phyloP scores from a whole-genome alignment of 257 asterid species.

The Voacanga thouarsii region DNA sequence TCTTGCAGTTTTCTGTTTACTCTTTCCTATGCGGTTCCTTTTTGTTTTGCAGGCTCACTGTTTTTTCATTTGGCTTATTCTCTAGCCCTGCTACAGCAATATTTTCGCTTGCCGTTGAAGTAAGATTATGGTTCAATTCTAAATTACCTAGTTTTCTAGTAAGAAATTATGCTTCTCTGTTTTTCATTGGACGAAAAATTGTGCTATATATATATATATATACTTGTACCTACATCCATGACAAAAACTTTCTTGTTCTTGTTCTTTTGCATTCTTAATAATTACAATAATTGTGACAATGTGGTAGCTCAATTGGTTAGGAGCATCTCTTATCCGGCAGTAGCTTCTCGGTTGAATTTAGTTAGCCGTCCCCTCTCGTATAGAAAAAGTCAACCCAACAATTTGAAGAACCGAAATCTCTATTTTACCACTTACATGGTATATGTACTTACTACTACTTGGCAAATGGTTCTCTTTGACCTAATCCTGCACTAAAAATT shows the following conservation, averaged over 20 bases:
- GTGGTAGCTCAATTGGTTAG: no score
- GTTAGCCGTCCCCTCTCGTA: no score
- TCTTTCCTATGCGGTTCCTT: background rate
- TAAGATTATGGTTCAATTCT: slow-evolving; percentile 13
- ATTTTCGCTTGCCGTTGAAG: slow-evolving; percentile 30
- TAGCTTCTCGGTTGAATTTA: no score
- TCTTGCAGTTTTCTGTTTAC: background rate
- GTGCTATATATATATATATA: no score
- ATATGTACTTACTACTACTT: background rate
- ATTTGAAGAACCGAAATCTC: background rate
- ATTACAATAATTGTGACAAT: background rate
- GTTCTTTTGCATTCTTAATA: background rate
- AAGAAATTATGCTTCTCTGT: no score
- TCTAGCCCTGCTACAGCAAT: slow-evolving; percentile 40
- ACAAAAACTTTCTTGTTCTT: background rate
- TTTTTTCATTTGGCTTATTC: slow-evolving; percentile 32
- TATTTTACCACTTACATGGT: background rate
- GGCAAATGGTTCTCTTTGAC: slow-evolving; percentile 9
- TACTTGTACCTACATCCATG: background rate
- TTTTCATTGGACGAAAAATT: no score
- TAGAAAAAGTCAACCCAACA: no score
- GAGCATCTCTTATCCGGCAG: no score
- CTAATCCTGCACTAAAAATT: background rate
- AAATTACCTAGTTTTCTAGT: background rate
- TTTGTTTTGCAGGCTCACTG: slow-evolving; percentile 34